phyloP scores from a whole-genome alignment of 1,284 basidiomycete genomes.

The Somion occarium region DNA sequence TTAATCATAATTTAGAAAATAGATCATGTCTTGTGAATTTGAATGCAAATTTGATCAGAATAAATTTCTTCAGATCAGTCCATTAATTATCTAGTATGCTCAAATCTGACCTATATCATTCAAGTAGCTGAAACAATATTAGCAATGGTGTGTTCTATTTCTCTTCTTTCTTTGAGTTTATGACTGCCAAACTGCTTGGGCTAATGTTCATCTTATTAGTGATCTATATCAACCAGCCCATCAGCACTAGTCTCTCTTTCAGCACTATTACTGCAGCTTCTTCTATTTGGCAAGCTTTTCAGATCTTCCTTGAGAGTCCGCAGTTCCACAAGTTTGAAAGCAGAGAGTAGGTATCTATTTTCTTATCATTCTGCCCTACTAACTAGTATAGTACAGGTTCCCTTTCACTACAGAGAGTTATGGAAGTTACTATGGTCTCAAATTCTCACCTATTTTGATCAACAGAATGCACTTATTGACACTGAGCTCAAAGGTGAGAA shows the following conservation, averaged over 20 bases:
- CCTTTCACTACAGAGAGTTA: slow-evolving; percentile 64
- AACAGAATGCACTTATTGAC: slow-evolving; percentile 55
- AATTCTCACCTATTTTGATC: slow-evolving; percentile 59
- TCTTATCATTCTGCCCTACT: background rate
- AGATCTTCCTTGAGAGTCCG: slow-evolving; percentile 60
- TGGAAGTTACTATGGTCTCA: slow-evolving; percentile 64
- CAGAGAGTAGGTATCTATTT: slow-evolving; percentile 43
- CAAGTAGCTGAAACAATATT: slow-evolving; percentile 66
- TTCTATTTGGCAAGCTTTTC: slow-evolving; percentile 60
- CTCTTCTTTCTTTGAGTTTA: background rate
- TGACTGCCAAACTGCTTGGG: background rate
- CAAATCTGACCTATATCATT: too few relatives aligned
- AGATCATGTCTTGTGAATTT: slow-evolving; percentile 56
- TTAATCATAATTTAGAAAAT: slow-evolving; percentile 37
- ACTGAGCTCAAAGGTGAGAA: slow-evolving; percentile 31
- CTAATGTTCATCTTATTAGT: slow-evolving; percentile 33
- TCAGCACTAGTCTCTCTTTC: slow-evolving; percentile 63
- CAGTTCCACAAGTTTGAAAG: slow-evolving; percentile 53
- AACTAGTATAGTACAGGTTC: slow-evolving; percentile 37
- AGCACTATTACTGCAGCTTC: slow-evolving; percentile 48
- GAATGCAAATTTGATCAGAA: slow-evolving; percentile 43
- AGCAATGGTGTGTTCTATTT: slow-evolving; percentile 46
- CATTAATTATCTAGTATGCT: too few relatives aligned
- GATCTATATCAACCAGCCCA: slow-evolving; percentile 75
- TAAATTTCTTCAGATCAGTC: too few relatives aligned